A percentile compares a stretch with the other conserved stretches of the same genome.
Conservation (phyloP, 352 stramenopile genomes). For the Pilasporangium apinafurcum region DNA sequence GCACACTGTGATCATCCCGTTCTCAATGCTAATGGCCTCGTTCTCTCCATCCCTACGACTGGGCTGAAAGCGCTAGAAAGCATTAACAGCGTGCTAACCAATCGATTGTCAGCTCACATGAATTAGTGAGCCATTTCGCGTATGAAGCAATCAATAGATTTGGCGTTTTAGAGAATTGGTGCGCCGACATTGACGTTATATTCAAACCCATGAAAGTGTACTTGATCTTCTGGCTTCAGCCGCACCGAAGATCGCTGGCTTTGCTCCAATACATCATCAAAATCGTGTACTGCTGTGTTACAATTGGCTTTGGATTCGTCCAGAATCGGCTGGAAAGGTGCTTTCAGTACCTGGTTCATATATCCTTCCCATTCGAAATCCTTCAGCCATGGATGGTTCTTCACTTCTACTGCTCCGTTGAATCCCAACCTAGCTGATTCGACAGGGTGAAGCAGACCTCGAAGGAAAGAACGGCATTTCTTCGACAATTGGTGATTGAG, state of each 20-base stretch:
- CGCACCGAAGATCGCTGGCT: conserved; percentile 17
- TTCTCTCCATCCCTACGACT: conserved; percentile 42
- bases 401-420: conserved; percentile 26
- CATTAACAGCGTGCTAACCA: no score
- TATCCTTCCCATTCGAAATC: conserved; percentile 56
- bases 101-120: no score
- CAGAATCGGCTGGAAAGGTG: conserved; percentile 44
- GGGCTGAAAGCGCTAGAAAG: conserved; percentile 46
- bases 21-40: conserved; percentile 29
- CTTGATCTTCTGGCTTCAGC: conserved; percentile 38
- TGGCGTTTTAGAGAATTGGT: no score
- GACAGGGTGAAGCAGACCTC: conserved; percentile 37
- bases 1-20: conserved; percentile 44
- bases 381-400: conserved; percentile 45
- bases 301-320: conserved; percentile 59
- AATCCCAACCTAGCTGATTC: conserved; percentile 38
- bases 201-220: conserved; percentile 47
- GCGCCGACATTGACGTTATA: conserved; percentile 50
- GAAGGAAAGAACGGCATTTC: conserved; percentile 35
- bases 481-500: conserved; percentile 12
- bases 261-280: conserved; percentile 54
- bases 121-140: no score
- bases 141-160: no score
- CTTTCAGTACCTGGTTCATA: conserved; percentile 14
- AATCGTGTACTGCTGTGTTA: conserved; percentile 51